Evolutionary conservation across 805 yeast genomes (phyloP), one percentile per base, ranked within the genome.

Genomic region (Suhomyces kilbournensis): DNA sequence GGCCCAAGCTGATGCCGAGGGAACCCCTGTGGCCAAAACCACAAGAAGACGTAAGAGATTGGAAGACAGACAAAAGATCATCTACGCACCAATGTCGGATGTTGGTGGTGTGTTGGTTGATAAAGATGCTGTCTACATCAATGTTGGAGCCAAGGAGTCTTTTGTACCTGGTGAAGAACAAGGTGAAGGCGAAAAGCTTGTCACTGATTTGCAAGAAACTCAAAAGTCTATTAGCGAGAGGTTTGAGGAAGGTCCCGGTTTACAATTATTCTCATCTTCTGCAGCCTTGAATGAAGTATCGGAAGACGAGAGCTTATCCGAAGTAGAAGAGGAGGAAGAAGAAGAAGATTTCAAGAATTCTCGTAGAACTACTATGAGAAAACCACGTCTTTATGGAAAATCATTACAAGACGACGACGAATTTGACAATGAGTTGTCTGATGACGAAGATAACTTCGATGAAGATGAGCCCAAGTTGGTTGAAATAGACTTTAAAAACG

Each of bases 1-100:
- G 62, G 74, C 77, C 46, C 86, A 87, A n/a, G 82, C 79, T 7
- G 85, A 78, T 47, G 78, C 79, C 19, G 88, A 87, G 8, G 83
- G 80, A 51, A 69, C 72, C 3, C 62, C 79, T 3, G 23, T 38
- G 15, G 78, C 85, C 2, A 76, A 80, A 30, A 79, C 84, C 2
- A 67, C 78, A 2, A 75, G 80, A 60, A 84, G 97, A 68, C 81
- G 97, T 64, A 89, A 90, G 67, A 82, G 98, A 65, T 81, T 94
- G 50, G 98, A 94, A 59, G 99, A 94, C 64, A 90, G 86, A 61
- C 96, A 90, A 66, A 94, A 92, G 68, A 83, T 90, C 59, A 90
- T 94, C 2, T 94, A 96, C 69, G 99, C 99, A 0, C 99, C 99
- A 47, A 94, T 94, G 99, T 89, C 97, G 46, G 98, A 94, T 70